Evolutionary conservation across 2,329 filamentous ascomycete genomes (phyloP).

Genomic region (Aspergillus spinulosporus): DNA sequence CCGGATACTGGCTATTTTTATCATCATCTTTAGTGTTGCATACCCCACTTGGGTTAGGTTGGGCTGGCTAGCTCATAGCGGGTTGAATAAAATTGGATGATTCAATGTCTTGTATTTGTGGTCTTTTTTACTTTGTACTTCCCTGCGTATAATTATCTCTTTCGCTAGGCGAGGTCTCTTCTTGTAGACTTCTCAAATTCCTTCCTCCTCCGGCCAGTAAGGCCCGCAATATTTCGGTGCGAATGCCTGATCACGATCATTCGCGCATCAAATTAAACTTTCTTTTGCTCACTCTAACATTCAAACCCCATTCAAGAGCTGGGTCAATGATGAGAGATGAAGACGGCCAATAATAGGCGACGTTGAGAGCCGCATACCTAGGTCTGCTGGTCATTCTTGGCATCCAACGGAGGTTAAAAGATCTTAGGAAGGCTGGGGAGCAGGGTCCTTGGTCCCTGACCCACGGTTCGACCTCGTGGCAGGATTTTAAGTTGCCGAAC

Average conservation of each 20-base stretch:
- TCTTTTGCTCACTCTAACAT: neutral
- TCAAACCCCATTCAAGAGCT: neutral
- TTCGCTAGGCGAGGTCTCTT: too few relatives aligned
- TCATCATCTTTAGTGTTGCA: constrained; percentile 20
- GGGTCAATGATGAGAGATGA: neutral
- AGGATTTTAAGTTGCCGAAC: constrained; percentile 8
- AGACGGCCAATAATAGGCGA: neutral
- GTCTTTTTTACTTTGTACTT: neutral
- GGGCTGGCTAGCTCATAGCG: constrained; percentile 15
- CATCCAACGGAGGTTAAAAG: neutral
- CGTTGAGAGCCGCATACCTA: neutral
- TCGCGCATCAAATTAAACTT: too few relatives aligned
- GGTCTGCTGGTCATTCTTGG: neutral
- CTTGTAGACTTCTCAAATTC: neutral
- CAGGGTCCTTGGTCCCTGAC: neutral
- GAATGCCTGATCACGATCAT: too few relatives aligned
- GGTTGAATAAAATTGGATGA: constrained; percentile 20
- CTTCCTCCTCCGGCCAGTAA: too few relatives aligned
- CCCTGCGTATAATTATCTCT: neutral
- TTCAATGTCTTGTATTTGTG: constrained; percentile 3
- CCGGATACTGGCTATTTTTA: constrained; percentile 18
- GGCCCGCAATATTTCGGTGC: too few relatives aligned
- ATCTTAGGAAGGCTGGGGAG: neutral
- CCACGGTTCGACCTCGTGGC: neutral
- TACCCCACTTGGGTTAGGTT: constrained; percentile 15